A percentile compares a stretch with the other conserved stretches of the same genome.
phyloP scores from a whole-genome alignment of 495 filamentous ascomycete genomes.

The Penicillium paradoxum region DNA sequence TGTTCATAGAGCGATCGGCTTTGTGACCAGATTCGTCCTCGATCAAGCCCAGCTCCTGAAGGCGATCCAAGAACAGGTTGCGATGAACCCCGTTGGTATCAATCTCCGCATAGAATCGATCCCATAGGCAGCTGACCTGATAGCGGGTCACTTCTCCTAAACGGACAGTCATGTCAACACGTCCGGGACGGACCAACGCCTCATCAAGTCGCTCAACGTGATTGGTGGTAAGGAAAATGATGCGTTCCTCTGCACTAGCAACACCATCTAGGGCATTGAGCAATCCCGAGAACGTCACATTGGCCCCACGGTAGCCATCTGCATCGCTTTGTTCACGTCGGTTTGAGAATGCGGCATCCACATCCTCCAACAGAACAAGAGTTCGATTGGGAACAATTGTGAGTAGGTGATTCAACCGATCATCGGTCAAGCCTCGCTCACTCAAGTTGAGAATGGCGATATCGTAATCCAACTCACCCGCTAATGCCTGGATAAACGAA shows the following conservation, averaged over 20 bases:
- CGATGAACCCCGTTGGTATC: conserved; percentile 54
- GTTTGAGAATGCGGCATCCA: conserved; percentile 87
- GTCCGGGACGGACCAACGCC: conserved; percentile 82
- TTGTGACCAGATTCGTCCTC: conserved; percentile 46
- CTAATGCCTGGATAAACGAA: conserved; percentile 92
- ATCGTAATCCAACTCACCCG: conserved; percentile 86
- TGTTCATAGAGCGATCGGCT: conserved; percentile 39
- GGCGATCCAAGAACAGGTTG: conserved; percentile 44
- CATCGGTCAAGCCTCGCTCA: conserved; percentile 88
- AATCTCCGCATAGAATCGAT: conserved; percentile 86
- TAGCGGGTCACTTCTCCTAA: conserved; percentile 82
- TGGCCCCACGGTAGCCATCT: conserved; percentile 84
- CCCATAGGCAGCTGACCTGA: conserved; percentile 86
- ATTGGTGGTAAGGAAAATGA: conserved; percentile 94
- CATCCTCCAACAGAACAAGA: conserved; percentile 86
- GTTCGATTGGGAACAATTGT: conserved; percentile 84
- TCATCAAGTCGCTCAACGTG: conserved; percentile 84
- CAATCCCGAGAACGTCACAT: conserved; percentile 91
- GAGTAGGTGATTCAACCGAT: conserved; percentile 80
- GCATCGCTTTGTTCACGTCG: conserved; percentile 63
- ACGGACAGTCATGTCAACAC: conserved; percentile 88
- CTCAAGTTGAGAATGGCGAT: conserved; percentile 93
- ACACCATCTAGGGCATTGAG: conserved; percentile 93
- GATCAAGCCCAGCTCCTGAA: conserved; percentile 47
- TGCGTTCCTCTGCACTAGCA: conserved; percentile 89